phyloP scores from a whole-genome alignment of 1,139 yeast genomes.

The Candida smagusa region DNA sequence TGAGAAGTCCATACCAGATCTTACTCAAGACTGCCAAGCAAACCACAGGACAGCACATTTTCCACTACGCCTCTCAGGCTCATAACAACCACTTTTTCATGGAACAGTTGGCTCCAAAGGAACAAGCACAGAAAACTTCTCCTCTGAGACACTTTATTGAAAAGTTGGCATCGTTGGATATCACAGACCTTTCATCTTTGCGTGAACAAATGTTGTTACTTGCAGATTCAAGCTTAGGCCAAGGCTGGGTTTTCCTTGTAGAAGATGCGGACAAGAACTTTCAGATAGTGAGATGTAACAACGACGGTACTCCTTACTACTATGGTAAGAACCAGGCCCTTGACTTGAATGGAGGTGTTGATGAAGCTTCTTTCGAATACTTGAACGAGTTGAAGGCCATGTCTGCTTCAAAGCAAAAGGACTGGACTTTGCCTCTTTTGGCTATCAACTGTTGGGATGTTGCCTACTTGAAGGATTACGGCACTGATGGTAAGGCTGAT shows the following conservation, averaged over 20 bases:
- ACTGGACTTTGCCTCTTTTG: conserved; percentile 74
- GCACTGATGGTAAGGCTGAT: conserved; percentile 69
- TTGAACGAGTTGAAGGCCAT: conserved; percentile 46
- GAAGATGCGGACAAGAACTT: conserved; percentile 70
- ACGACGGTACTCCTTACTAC: conserved; percentile 90
- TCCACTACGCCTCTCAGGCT: conserved; percentile 87
- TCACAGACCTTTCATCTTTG: conserved; percentile 48
- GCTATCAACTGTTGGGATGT: conserved; percentile 86
- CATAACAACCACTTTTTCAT: conserved; percentile 91
- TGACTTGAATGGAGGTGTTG: conserved; percentile 74
- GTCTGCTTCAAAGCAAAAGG: conserved; percentile 47
- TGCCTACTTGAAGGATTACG: conserved; percentile 80
- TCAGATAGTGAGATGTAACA: conserved; percentile 61
- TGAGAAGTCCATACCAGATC: conserved; percentile 74
- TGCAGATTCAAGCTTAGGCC: conserved; percentile 58
- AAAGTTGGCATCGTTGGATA: conserved; percentile 37
- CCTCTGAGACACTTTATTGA: conserved; percentile 51
- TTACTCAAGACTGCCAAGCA: conserved; percentile 69
- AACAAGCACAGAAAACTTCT: conserved; percentile 31
- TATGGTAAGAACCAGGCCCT: conserved; percentile 70
- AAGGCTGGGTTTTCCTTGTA: conserved; percentile 88
- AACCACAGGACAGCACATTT: conserved; percentile 65
- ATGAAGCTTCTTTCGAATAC: conserved; percentile 47
- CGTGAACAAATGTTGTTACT: conserved; percentile 50
- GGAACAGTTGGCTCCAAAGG: conserved; percentile 52